phyloP scores from a whole-genome alignment of 345 rosid genomes.

The Syzygium aromaticum region DNA sequence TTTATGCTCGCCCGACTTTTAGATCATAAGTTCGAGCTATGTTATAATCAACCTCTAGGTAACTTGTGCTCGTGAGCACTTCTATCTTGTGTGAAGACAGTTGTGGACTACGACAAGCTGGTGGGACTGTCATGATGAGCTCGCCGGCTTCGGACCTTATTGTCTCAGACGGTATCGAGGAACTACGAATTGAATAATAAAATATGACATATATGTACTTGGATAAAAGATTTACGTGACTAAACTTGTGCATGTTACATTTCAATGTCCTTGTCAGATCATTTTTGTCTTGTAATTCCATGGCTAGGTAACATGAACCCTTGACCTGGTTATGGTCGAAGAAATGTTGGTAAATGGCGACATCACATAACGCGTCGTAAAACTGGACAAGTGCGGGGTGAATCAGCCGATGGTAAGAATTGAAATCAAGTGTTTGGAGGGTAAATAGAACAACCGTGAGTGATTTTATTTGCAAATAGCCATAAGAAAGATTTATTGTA shows the following conservation, averaged over 20 bases:
- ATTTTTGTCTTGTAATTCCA: neutral
- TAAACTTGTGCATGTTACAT: neutral
- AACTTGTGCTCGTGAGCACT: neutral
- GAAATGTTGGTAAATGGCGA: neutral
- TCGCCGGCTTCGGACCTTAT: neutral
- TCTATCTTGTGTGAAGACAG: neutral
- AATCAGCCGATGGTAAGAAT: neutral
- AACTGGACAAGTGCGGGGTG: neutral
- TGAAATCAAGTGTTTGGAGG: neutral
- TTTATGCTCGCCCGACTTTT: neutral
- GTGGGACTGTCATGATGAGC: neutral
- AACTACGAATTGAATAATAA: neutral
- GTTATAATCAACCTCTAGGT: neutral
- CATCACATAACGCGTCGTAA: neutral
- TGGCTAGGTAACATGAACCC: neutral
- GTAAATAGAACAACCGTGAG: neutral
- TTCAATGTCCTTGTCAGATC: neutral
- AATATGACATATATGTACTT: neutral
- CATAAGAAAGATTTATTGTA: neutral
- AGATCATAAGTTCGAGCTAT: neutral
- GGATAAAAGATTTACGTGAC: neutral
- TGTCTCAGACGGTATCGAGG: neutral
- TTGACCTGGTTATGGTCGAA: neutral
- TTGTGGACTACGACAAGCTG: neutral
- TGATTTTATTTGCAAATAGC: neutral